Evolutionary conservation across 208 protist genomes (phyloP).

Genomic region (Acanthamoeba castellanii): DNA sequence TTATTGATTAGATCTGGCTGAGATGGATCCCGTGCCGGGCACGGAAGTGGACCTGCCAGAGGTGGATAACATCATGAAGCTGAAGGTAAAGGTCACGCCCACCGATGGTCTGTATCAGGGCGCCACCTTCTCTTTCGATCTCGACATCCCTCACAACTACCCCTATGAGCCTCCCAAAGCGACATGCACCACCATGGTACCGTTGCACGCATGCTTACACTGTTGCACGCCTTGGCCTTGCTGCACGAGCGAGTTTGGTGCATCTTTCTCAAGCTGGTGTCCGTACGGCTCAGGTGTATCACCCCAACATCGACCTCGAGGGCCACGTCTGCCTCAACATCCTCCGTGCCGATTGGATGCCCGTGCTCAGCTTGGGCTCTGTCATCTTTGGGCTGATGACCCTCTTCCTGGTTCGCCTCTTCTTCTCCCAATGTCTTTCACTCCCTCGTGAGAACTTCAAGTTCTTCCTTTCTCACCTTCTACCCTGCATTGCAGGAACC

Average conservation of each 20-base stretch:
- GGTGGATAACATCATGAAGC: conserved; percentile 84
- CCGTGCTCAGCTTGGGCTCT: conserved; percentile 89
- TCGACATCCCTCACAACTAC: conserved; percentile 85
- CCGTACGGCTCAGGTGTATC: conserved; percentile 82
- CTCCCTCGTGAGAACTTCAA: not conserved
- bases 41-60: conserved; percentile 84
- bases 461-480: not conserved
- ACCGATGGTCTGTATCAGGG: conserved; percentile 84
- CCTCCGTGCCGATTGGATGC: conserved; percentile 91
- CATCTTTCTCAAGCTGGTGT: too few species aligned
- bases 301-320: conserved; percentile 92
- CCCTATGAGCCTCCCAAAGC: conserved; percentile 89
- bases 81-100: conserved; percentile 80
- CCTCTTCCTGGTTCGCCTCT: conserved; percentile 84
- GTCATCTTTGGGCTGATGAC: conserved; percentile 90
- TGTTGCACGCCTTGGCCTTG: not conserved
- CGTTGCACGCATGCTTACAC: not conserved
- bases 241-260: not conserved
- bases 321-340: conserved; percentile 92
- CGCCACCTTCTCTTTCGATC: conserved; percentile 85
- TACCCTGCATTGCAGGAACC: conserved; percentile 81
- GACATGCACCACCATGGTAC: conserved; percentile 81
- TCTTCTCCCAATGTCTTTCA: not conserved
- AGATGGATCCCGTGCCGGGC: conserved; percentile 82
- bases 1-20: conserved; percentile 82